Evolutionary conservation across 805 yeast species (phyloP), one percentile per base, ranked within the genome.

Genomic region (Schwanniomyces occidentalis): DNA sequence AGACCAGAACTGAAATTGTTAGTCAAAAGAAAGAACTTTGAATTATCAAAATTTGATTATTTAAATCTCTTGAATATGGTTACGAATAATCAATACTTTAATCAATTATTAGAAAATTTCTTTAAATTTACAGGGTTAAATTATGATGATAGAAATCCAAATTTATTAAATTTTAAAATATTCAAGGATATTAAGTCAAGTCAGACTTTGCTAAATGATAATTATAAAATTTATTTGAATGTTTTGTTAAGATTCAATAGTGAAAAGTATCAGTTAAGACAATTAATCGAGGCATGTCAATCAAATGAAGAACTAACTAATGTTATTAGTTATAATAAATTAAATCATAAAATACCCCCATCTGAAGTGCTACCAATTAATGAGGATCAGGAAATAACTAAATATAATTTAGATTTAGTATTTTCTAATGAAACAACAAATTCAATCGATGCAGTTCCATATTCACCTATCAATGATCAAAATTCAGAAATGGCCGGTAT

Each of bases 1-100:
- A 48, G 71, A 34, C 69, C 73, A 0, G 69, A 62, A 31, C 61
- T 61, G 61, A 63, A 63, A 40, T 47, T 62, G 15, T 43, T 70
- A 13, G 34, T 40, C 15, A 64, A 65, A 40, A 46, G 68, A 18
- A 58, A 68, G 33, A 42, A 43, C 0, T 73, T 68, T 45, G 77
- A 73, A 38, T 45, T 70, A 1, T 56, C 65, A 8, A 67, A 75
- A 37, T 62, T 69, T 34, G 75, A 72, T 33, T 75, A 75, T 49
- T 56, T 67, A 46, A 69, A 66, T 41, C 63, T 60, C 25, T 48
- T 75, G 32, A 64, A 58, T 21, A 46, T 50, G 34, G 50, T 63
- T 6, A 48, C 60, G 7, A 67, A 66, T 44, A 66, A 66, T 42
- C 71, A 67, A 40, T 66, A 65, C 40, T 49, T 61, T 27, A 66